Evolutionary conservation across 2,329 filamentous ascomycete genomes (phyloP), one percentile per base, ranked within the genome.

Genomic region (Aspergillus sergii): DNA sequence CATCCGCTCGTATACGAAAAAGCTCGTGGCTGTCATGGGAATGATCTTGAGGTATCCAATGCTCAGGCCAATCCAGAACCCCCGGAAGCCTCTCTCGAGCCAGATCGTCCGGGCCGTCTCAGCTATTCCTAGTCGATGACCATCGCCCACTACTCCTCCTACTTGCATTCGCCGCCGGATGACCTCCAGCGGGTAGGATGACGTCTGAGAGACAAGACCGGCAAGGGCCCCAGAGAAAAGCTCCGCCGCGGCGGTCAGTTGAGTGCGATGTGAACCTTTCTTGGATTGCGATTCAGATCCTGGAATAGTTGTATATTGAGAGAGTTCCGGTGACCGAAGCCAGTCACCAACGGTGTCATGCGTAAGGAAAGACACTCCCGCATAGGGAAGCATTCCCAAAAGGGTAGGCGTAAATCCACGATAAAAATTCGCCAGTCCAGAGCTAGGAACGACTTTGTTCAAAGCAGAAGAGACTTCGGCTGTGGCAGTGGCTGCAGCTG

Each of bases 11-110:
- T 90, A 91, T 21, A 88, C 87, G 73, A 85, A 89, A 75, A 91
- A 91, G 66, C 86, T 86, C 19, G 86, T 87, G 14, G 95, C 95
- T 32, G 82, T 88, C 92, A 99, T 91, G 4, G 95, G 95, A 66
- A 97, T 85, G 58, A 98, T 88, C 82, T 99, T 99, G 73, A 93
- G 87, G 78, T 98, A 99, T 9, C 95, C 95, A 78, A 99, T 97
- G 1, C 91, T 92, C 75, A 99, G 80, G 0, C 95, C 95, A 12
- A 98, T 90, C 78, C 93, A 99, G 81, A 97, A 98, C 0, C 95
- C 95, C 57, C 86, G 84, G 63, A 89, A 79, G 0, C 95, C 95
- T 61, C 85, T 85, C 79, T 97, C 93, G 53, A 85, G 81, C 69
- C 88, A 88, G 66, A 99, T 95, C 74, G 88, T 85, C 67, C 80